Conservation (phyloP, 768 basidiomycete genomes). For the Suillus ampliporus region DNA sequence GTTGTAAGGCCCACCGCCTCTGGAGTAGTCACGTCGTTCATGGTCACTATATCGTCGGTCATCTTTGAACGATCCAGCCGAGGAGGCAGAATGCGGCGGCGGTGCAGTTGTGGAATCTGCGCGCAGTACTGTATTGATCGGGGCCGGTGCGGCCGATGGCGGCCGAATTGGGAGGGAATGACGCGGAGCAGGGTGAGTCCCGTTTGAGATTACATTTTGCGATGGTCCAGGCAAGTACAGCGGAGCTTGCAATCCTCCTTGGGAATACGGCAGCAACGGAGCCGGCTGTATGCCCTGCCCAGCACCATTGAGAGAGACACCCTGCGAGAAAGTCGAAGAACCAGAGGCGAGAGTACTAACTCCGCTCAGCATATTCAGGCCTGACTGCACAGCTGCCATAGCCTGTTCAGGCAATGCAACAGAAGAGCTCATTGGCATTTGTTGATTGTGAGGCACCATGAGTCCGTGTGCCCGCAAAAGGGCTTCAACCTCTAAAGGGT, state of each 20-base stretch:
- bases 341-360: neutral
- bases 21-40: slow-evolving; percentile 7
- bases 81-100: slow-evolving; percentile 24
- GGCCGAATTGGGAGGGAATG: slow-evolving; percentile 6
- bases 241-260: neutral
- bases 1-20: slow-evolving; percentile 18
- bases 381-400: neutral
- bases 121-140: slow-evolving; percentile 12
- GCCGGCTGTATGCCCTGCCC: neutral
- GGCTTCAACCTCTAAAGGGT: slow-evolving; percentile 17
- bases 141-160: neutral
- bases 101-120: slow-evolving; percentile 21
- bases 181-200: neutral
- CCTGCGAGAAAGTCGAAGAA: neutral
- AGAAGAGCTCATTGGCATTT: neutral
- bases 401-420: neutral
- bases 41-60: slow-evolving; percentile 20
- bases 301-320: neutral
- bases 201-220: neutral
- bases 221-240: neutral
- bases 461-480: slow-evolving; percentile 17
- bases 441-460: slow-evolving; percentile 15
- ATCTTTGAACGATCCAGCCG: slow-evolving; percentile 19
- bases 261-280: neutral
- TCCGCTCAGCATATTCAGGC: neutral